Evolutionary conservation across 371 early-diverging fungal genomes (phyloP), one percentile per base, ranked within the genome.

Genomic region (Mucor velutinosus): DNA sequence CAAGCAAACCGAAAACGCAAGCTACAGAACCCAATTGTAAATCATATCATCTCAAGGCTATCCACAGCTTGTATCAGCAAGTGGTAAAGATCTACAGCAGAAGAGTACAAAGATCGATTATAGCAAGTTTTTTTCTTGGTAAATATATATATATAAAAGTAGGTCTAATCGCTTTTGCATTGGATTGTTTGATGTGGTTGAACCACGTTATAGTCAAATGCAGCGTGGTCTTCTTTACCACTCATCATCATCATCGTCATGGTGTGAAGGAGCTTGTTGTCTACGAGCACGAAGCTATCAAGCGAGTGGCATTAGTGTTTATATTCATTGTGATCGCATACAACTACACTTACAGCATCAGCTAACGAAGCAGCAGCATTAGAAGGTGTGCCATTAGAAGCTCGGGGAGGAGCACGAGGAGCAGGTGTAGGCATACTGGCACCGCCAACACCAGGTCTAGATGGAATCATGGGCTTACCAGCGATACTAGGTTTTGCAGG

Each of bases 401-500:
- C 66, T 65, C 53, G 81, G 86, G 62, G 86, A 76, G 27, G 76
- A 75, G 61, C 60, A 85, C 79, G 72, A 56, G 76, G 77, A 23
- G 75, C 76, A 35, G 79, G 73, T 39, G 72, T 68, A 37, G 81
- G 81, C 21, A 66, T 69, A 33, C 73, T 76, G 15, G 69, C 71
- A 33, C 32, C 41, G 33, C 32, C 39, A 29, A 23, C 59, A 51
- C 76, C 67, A 35, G 87, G 84, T 60, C 86, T 73, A 25, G 83
- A 75, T n/a, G 87, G 81, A 17, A 82, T 64, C 0, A 75, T 75
- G 7, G 87, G 87, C 51, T 86, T 87, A 55, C 73, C 70, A 56
- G 66, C 64, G 3, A 58, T 63, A 17, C 60, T 73, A 11, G 87
- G 84, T 62, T 84, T 85, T 30, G 80, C 73, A 41, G 85, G 85